A percentile compares a stretch with the other conserved stretches of the same genome.
phyloP scores from a whole-genome alignment of 495 filamentous ascomycete species.

The Xylaria telfairii region DNA sequence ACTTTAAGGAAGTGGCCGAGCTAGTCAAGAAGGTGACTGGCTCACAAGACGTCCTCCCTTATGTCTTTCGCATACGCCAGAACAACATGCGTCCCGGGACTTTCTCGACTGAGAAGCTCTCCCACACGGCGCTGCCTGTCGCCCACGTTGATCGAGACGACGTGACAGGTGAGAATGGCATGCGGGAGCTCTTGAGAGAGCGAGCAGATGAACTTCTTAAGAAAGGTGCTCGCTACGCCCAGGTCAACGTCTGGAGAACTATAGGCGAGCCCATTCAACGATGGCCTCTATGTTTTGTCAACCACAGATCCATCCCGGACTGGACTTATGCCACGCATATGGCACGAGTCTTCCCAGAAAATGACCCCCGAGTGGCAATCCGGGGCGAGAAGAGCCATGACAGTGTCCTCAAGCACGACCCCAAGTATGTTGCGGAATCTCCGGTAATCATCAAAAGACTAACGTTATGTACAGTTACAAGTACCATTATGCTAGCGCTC shows the following conservation, averaged over 20 bases:
- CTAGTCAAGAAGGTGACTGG: slow-evolving; percentile 38
- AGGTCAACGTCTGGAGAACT: slow-evolving; percentile 57
- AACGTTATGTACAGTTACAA: slow-evolving; percentile 33
- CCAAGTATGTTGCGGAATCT: slow-evolving; percentile 27
- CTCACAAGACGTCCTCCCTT: slow-evolving; percentile 34
- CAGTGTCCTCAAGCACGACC: slow-evolving; percentile 39
- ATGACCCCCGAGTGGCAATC: slow-evolving; percentile 37
- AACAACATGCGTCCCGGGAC: slow-evolving; percentile 36
- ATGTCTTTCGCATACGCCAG: slow-evolving; percentile 40
- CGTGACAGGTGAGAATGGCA: slow-evolving; percentile 59
- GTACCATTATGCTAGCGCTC: slow-evolving; percentile 48
- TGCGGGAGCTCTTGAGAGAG: slow-evolving; percentile 70
- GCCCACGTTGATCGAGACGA: slow-evolving; percentile 43
- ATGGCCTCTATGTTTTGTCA: slow-evolving; percentile 41
- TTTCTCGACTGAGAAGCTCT: slow-evolving; percentile 35
- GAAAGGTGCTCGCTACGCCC: slow-evolving; percentile 68
- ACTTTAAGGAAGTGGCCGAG: slow-evolving; percentile 39
- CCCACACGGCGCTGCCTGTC: slow-evolving; percentile 36
- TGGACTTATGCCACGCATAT: slow-evolving; percentile 36
- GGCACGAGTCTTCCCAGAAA: slow-evolving; percentile 34
- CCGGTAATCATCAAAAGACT: background rate
- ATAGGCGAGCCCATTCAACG: slow-evolving; percentile 37
- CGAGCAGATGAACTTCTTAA: slow-evolving; percentile 76
- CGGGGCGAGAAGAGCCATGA: slow-evolving; percentile 37
- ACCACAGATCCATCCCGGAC: slow-evolving; percentile 32